A percentile compares a stretch with the other conserved stretches of the same genome.
These are phyloP conservation scores for Trichosporon coremiiforme DNA, from an alignment of 1,284 basidiomycete genomes.

Conservation along the genomic window DNA sequence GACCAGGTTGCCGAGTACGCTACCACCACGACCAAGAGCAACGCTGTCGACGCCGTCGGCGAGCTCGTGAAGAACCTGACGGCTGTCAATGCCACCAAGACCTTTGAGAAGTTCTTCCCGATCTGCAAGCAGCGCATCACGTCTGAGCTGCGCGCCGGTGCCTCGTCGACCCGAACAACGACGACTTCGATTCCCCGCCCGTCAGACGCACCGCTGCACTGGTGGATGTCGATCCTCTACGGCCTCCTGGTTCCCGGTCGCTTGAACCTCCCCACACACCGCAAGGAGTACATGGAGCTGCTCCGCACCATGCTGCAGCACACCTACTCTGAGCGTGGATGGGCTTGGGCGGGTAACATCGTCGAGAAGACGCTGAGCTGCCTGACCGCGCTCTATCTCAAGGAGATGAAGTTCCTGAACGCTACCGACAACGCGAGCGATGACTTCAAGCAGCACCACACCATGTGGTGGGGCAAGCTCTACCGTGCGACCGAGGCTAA, in stretches of 20 bases:
- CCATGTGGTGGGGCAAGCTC: conserved; percentile 78
- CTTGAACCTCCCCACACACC: conserved; percentile 38
- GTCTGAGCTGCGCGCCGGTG: conserved; percentile 84
- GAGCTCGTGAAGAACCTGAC: conserved; percentile 86
- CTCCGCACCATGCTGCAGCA: conserved; percentile 71
- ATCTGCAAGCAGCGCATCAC: conserved; percentile 79
- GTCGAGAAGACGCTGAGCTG: conserved; percentile 77
- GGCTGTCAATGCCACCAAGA: conserved; percentile 73
- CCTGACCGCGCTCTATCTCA: conserved; percentile 74
- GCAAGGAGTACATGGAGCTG: conserved; percentile 61
- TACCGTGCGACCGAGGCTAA: conserved; percentile 78
- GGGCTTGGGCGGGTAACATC: conserved; percentile 76
- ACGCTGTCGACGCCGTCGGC: conserved; percentile 85
- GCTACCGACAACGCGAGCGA: conserved; percentile 75
- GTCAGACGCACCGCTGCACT: conserved; percentile 90
- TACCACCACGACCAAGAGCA: conserved; percentile 79
- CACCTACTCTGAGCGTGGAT: conserved; percentile 88
- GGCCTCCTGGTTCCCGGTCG: conserved; percentile 47
- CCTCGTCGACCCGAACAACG: conserved; percentile 87
- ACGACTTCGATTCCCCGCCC: conserved; percentile 78
- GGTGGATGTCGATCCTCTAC: conserved; percentile 62
- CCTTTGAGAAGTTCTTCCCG: conserved; percentile 77
- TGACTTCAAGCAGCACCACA: conserved; percentile 75
- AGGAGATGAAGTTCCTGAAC: conserved; percentile 82
- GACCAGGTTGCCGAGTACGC: conserved; percentile 78